phyloP scores from a whole-genome alignment of 805 yeast genomes.

The Spathaspora boniae region DNA sequence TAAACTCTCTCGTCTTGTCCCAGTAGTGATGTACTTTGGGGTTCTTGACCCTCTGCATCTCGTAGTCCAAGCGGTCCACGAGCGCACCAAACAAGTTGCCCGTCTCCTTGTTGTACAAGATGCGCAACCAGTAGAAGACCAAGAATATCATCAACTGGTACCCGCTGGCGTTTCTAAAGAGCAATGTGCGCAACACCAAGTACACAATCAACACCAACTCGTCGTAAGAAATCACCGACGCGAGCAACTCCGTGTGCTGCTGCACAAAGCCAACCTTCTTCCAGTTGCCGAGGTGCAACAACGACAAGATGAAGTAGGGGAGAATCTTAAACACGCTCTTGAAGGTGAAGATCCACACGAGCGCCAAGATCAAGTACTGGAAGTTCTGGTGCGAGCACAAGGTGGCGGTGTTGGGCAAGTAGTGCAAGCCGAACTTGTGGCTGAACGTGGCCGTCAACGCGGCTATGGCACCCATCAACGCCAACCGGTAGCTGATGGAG shows the following conservation, averaged over 20 bases:
- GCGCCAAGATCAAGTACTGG: conserved; percentile 58
- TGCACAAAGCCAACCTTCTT: conserved; percentile 41
- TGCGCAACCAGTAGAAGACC: conserved; percentile 67
- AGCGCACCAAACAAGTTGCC: conserved; percentile 40
- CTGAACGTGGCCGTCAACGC: conserved; percentile 52
- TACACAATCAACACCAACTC: conserved; percentile 55
- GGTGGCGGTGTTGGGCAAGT: conserved; percentile 58
- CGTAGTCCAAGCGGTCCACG: conserved; percentile 42
- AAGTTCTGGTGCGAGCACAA: conserved; percentile 72
- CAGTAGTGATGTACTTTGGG: conserved; percentile 37
- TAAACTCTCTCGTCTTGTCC: conserved; percentile 28
- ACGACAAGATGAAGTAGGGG: conserved; percentile 56
- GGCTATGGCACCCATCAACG: conserved; percentile 53
- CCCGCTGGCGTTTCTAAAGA: conserved; percentile 67
- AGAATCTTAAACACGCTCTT: conserved; percentile 60
- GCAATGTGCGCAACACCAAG: conserved; percentile 54
- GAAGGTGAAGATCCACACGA: conserved; percentile 62
- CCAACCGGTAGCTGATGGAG: conserved; percentile 49
- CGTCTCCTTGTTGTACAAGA: conserved; percentile 52
- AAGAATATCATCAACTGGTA: conserved; percentile 57
- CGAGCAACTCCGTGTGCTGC: conserved; percentile 35
- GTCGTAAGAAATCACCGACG: conserved; percentile 53
- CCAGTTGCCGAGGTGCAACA: conserved; percentile 49
- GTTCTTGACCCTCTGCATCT: conserved; percentile 41
- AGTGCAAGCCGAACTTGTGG: conserved; percentile 56